Evolutionary conservation across 306 rosid species (phyloP).

Genomic region (Betula pendula): DNA sequence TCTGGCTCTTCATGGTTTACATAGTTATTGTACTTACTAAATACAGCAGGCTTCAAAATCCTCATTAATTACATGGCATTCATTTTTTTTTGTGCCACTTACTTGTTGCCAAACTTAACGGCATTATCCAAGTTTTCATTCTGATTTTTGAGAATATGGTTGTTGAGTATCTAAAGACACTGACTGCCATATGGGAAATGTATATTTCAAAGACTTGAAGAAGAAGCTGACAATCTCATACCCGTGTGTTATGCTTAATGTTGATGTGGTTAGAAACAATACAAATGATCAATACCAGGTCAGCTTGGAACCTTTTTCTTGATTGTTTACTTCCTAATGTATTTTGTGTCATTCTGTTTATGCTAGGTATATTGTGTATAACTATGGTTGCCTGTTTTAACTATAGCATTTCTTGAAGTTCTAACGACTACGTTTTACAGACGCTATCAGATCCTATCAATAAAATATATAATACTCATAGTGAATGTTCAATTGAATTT

Average conservation of each 20-base stretch:
- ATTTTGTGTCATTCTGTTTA: constrained; percentile 20
- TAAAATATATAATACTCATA: constrained; percentile 74
- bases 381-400: constrained; percentile 17
- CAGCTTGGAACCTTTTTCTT: constrained; percentile 33
- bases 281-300: constrained; percentile 99
- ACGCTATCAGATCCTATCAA: constrained; percentile 65
- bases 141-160: constrained; percentile 17
- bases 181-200: constrained; percentile 28
- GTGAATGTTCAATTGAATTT: constrained; percentile 98
- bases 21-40: constrained; percentile 17
- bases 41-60: constrained; percentile 2
- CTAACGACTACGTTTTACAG: constrained; percentile 48
- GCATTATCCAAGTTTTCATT: constrained; percentile 13
- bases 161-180: constrained; percentile 31
- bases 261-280: constrained; percentile 94
- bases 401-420: constrained; percentile 28
- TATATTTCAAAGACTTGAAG: constrained; percentile 67
- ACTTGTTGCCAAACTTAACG: background rate
- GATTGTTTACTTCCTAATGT: constrained; percentile 23
- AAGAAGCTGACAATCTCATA: constrained; percentile 94
- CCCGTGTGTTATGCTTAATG: constrained; percentile 99
- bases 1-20: constrained; percentile 21
- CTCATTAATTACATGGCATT: constrained; percentile 4
- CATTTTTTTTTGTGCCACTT: constrained; percentile 17
- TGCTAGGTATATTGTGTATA: constrained; percentile 17